These are phyloP conservation scores for Candida freyschussii DNA, from an alignment of 1,139 yeast species.

Conservation along the genomic window DNA sequence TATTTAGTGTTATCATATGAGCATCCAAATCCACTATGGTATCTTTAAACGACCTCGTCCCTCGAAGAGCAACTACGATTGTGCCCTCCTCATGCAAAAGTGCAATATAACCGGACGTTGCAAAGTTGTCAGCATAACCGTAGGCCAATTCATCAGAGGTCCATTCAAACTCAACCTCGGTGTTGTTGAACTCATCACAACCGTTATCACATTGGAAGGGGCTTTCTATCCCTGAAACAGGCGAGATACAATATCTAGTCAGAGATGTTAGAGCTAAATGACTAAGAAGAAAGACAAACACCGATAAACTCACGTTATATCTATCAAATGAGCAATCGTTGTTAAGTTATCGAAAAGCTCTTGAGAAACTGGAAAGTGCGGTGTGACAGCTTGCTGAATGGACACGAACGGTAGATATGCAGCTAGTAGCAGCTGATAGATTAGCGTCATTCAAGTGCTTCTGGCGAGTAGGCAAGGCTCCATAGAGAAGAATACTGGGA, in stretches of 20 bases:
- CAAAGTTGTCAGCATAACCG: conserved; percentile 26
- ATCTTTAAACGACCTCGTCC: conserved; percentile 45
- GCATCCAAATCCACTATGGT: conserved; percentile 41
- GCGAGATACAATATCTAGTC: conserved; percentile 38
- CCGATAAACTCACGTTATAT: conserved; percentile 31
- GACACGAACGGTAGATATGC: too few relatives aligned
- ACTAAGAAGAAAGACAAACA: neutral
- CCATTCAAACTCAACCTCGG: conserved; percentile 44
- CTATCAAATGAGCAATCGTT: conserved; percentile 39
- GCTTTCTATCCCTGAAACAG: conserved; percentile 30
- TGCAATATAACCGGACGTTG: conserved; percentile 27
- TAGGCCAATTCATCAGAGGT: conserved; percentile 29
- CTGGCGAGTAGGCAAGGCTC: too few relatives aligned
- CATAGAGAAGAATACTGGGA: too few relatives aligned
- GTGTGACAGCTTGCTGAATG: too few relatives aligned
- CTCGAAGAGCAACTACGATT: conserved; percentile 40
- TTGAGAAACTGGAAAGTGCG: conserved; percentile 6
- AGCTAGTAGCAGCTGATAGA: too few relatives aligned
- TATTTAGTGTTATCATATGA: conserved; percentile 29
- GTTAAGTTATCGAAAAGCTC: conserved; percentile 13
- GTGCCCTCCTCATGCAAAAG: conserved; percentile 15
- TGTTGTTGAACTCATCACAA: conserved; percentile 40
- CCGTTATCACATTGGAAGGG: conserved; percentile 44
- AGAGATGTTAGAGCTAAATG: neutral
- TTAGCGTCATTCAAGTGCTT: too few relatives aligned